A percentile compares a stretch with the other conserved stretches of the same genome.
Evolutionary conservation across 768 basidiomycete genomes (phyloP).

Genomic region (Mycena kentingensis): DNA sequence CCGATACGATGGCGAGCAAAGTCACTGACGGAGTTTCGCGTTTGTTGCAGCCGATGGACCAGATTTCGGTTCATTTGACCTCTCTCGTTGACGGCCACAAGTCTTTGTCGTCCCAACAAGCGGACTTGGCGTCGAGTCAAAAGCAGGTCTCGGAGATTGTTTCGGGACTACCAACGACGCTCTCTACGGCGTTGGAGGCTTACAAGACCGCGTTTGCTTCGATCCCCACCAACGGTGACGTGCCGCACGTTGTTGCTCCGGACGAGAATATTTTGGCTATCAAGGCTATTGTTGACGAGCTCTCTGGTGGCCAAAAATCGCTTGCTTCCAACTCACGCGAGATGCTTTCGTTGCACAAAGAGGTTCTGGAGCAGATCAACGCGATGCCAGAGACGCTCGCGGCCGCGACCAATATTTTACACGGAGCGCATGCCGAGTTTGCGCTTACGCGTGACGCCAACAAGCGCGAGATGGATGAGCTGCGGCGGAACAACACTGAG

Average conservation of each 20-base stretch:
- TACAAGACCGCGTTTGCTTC: slow-evolving; percentile 42
- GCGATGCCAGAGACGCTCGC: slow-evolving; percentile 62
- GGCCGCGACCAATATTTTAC: slow-evolving; percentile 53
- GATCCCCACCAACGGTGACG: slow-evolving; percentile 32
- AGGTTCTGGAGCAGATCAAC: slow-evolving; percentile 54
- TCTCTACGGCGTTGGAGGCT: slow-evolving; percentile 47
- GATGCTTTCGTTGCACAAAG: slow-evolving; percentile 51
- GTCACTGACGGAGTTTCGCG: slow-evolving; percentile 55
- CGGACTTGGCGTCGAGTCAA: slow-evolving; percentile 42
- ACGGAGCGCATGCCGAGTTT: slow-evolving; percentile 65
- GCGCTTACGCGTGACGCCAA: slow-evolving; percentile 55
- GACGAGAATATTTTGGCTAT: slow-evolving; percentile 45
- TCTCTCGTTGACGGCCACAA: slow-evolving; percentile 45
- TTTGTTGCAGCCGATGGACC: slow-evolving; percentile 42
- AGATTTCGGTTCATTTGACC: slow-evolving; percentile 43
- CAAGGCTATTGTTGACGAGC: slow-evolving; percentile 48
- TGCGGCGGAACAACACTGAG: slow-evolving; percentile 67
- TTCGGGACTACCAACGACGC: slow-evolving; percentile 47
- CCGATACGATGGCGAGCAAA: slow-evolving; percentile 57
- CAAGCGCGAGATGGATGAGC: slow-evolving; percentile 69
- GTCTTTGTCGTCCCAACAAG: slow-evolving; percentile 39
- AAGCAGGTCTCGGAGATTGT: slow-evolving; percentile 43
- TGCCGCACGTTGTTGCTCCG: slow-evolving; percentile 24
- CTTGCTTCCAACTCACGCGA: slow-evolving; percentile 51
- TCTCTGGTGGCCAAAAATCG: slow-evolving; percentile 54